Percentiles rank a stretch among this genome's conserved stretches.
Evolutionary conservation across 768 basidiomycete species (phyloP).

Genomic region (Serendipita indica): DNA sequence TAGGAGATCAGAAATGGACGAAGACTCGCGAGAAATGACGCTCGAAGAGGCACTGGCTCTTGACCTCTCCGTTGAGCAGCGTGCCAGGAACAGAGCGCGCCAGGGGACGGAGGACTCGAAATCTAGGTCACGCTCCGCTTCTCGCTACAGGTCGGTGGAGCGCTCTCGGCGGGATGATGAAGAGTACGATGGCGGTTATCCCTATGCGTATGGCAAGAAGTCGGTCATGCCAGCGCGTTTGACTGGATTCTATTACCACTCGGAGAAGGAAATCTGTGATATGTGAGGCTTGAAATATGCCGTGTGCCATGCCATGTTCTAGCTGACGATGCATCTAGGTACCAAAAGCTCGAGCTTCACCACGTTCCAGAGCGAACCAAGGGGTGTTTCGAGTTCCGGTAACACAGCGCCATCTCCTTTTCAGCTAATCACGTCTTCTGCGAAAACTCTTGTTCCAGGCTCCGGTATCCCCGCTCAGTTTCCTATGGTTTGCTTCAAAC

Average conservation of each 20-base stretch:
- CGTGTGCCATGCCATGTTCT: slow-evolving; percentile 17
- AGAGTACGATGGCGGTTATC: slow-evolving; percentile 32
- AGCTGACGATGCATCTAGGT: slow-evolving; percentile 32
- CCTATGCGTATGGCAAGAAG: slow-evolving; percentile 45
- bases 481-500: too few species aligned
- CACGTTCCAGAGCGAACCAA: slow-evolving; percentile 62
- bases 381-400: slow-evolving; percentile 80
- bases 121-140: not conserved
- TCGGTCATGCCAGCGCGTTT: slow-evolving; percentile 84
- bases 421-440: too few species aligned
- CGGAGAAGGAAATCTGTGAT: not conserved
- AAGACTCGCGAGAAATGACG: not conserved
- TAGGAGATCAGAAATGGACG: too few species aligned
- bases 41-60: not conserved
- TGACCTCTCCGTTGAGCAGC: not conserved
- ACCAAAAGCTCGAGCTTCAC: slow-evolving; percentile 73
- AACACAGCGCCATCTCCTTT: too few species aligned
- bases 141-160: too few species aligned
- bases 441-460: too few species aligned
- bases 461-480: too few species aligned
- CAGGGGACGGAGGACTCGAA: not conserved
- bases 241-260: slow-evolving; percentile 8
- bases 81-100: not conserved
- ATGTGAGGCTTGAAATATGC: slow-evolving; percentile 5
- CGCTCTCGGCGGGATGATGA: not conserved